Conservation (phyloP, 1,284 basidiomycete species). For the Ganoderma boninense region DNA sequence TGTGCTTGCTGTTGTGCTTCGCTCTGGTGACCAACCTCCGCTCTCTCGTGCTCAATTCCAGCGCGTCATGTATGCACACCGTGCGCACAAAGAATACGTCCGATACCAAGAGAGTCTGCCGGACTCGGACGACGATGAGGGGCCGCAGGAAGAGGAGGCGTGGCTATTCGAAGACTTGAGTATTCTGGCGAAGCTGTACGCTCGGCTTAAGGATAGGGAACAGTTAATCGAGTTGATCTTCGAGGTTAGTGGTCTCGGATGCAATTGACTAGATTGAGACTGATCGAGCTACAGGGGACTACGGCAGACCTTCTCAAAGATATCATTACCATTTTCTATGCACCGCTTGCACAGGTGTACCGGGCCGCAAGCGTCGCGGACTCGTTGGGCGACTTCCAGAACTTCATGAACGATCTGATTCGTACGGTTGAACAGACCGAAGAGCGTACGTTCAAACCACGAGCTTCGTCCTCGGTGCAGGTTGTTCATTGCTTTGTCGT, state of each 20-base stretch:
- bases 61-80: conserved; percentile 77
- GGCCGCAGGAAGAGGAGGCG: conserved; percentile 90
- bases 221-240: conserved; percentile 95
- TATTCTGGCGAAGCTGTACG: conserved; percentile 81
- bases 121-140: conserved; percentile 93
- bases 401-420: conserved; percentile 96
- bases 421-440: conserved; percentile 93
- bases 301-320: conserved; percentile 97
- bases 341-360: conserved; percentile 98
- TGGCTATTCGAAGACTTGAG: conserved; percentile 95
- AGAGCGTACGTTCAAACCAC: conserved; percentile 68
- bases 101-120: conserved; percentile 66
- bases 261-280: background rate
- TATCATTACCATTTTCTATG: conserved; percentile 99
- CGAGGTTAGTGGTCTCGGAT: conserved; percentile 65
- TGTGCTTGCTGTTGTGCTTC: conserved; percentile 84
- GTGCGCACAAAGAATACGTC: conserved; percentile 81
- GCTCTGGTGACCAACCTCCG: conserved; percentile 80
- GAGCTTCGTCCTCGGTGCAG: background rate
- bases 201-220: conserved; percentile 88
- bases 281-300: conserved; percentile 67
- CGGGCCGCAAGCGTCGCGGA: conserved; percentile 97
- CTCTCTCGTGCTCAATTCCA: conserved; percentile 82
- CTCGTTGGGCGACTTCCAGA: conserved; percentile 91
- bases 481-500: background rate